Conservation (phyloP, 2,329 filamentous ascomycete species). For the Scedosporium minutisporum region DNA sequence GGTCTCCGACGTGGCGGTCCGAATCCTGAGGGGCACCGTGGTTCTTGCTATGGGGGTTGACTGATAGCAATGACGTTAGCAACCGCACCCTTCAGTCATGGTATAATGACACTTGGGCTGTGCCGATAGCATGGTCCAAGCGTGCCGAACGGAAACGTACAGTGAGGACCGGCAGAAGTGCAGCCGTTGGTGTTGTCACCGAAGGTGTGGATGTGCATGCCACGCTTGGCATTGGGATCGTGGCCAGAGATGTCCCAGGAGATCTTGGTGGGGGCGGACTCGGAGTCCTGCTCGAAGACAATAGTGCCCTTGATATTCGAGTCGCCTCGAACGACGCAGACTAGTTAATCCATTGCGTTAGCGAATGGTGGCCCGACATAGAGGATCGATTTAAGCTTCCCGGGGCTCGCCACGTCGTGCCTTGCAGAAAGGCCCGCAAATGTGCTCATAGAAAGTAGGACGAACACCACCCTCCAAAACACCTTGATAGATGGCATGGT, state of each 20-base stretch:
- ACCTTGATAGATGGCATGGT: slow-evolving; percentile 7
- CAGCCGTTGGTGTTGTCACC: slow-evolving; percentile 99
- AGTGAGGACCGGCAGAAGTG: slow-evolving; percentile 96
- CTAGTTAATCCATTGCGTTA: slow-evolving; percentile 34
- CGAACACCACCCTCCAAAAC: neutral
- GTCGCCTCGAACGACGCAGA: slow-evolving; percentile 96
- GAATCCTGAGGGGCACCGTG: slow-evolving; percentile 81
- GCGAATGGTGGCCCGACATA: neutral
- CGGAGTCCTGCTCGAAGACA: slow-evolving; percentile 84
- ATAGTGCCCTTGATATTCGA: slow-evolving; percentile 90
- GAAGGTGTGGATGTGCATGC: slow-evolving; percentile 97
- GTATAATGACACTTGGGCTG: neutral
- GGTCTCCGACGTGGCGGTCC: slow-evolving; percentile 88
- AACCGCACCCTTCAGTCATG: neutral
- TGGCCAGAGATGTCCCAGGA: slow-evolving; percentile 87
- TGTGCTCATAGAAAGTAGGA: slow-evolving; percentile 1
- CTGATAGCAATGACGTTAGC: slow-evolving; percentile 31
- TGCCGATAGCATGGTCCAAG: slow-evolving; percentile 7
- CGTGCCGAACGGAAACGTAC: slow-evolving; percentile 41
- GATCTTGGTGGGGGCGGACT: slow-evolving; percentile 74
- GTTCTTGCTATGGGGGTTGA: slow-evolving; percentile 90
- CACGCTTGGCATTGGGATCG: slow-evolving; percentile 91
- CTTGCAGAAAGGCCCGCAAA: slow-evolving; percentile 5
- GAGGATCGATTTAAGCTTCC: slow-evolving; percentile 2
- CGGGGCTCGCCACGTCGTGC: neutral